A percentile compares a stretch with the other conserved stretches of the same genome.
phyloP scores from a whole-genome alignment of 139 green algal species.

The Mesotaenium endlicherianum region DNA sequence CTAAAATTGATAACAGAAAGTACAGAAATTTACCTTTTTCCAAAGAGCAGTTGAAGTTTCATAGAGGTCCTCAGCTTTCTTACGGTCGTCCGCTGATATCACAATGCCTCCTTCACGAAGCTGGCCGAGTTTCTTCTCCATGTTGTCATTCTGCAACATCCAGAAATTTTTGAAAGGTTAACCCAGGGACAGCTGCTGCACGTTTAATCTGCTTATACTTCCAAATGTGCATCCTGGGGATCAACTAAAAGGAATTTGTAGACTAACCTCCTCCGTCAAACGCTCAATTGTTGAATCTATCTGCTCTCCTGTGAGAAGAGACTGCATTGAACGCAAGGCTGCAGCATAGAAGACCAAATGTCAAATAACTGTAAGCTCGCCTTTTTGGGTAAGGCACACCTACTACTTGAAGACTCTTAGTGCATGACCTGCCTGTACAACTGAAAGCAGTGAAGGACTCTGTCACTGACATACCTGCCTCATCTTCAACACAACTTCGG shows the following conservation, averaged over 20 bases:
- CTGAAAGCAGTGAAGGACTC: no score
- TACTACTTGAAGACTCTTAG: no score
- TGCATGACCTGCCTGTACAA: no score
- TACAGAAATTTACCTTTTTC: neutral
- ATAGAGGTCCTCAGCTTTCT: slow-evolving; percentile 31
- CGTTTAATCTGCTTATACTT: no score
- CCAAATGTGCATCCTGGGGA: no score
- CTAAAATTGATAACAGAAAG: no score
- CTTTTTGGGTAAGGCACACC: no score
- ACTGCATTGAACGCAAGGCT: neutral
- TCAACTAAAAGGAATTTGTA: no score
- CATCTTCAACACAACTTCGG: neutral
- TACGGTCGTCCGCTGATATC: slow-evolving; percentile 17
- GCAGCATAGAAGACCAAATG: slow-evolving; percentile 8
- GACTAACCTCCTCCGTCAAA: neutral
- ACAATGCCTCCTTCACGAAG: slow-evolving; percentile 11
- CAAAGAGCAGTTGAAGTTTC: neutral
- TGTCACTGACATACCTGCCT: slow-evolving; percentile 3
- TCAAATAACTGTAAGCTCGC: no score
- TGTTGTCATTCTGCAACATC: slow-evolving; percentile 24
- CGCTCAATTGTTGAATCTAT: neutral
- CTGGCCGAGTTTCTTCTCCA: slow-evolving; percentile 24
- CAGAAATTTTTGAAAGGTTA: no score
- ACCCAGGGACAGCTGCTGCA: no score
- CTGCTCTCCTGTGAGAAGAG: neutral